Conservation (phyloP, 2,329 filamentous ascomycete genomes). For the Pseudonectria buxi region DNA sequence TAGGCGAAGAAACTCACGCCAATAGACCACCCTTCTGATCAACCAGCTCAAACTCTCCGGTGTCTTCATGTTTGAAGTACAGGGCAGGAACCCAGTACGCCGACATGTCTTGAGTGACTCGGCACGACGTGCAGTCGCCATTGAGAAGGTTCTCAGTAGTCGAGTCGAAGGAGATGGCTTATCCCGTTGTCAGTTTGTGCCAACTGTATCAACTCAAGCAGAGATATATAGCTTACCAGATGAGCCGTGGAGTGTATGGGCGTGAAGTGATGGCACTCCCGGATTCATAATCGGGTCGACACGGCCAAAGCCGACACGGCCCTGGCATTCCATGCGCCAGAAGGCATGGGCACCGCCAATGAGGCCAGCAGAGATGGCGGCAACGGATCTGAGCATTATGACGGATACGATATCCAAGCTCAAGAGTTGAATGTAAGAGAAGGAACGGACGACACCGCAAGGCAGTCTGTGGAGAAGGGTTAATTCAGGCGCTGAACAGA, state of each 20-base stretch:
- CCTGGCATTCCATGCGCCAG: slow-evolving; percentile 84
- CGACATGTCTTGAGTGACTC: slow-evolving; percentile 75
- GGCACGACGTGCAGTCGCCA: slow-evolving; percentile 73
- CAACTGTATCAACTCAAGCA: neutral
- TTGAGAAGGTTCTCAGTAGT: slow-evolving; percentile 49
- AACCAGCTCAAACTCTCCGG: slow-evolving; percentile 62
- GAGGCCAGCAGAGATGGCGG: slow-evolving; percentile 28
- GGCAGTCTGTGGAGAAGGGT: slow-evolving; percentile 23
- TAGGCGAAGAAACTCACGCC: slow-evolving; percentile 51
- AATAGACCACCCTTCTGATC: slow-evolving; percentile 76
- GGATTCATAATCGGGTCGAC: slow-evolving; percentile 70
- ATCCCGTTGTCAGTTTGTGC: slow-evolving; percentile 10
- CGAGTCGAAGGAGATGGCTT: slow-evolving; percentile 59
- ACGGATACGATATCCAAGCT: slow-evolving; percentile 18
- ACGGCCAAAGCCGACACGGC: slow-evolving; percentile 60
- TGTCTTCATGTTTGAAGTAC: slow-evolving; percentile 64
- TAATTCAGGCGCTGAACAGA: slow-evolving; percentile 8
- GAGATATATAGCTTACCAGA: slow-evolving; percentile 52
- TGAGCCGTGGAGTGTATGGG: slow-evolving; percentile 70
- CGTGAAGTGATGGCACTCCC: slow-evolving; percentile 54
- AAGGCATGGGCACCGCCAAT: slow-evolving; percentile 55
- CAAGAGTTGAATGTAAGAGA: slow-evolving; percentile 8
- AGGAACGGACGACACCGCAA: slow-evolving; percentile 30
- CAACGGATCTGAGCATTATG: slow-evolving; percentile 29
- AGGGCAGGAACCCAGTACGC: slow-evolving; percentile 77